Percentiles rank a stretch among this genome's conserved stretches.
phyloP scores from a whole-genome alignment of 805 yeast genomes.

The Starmerella bombi region DNA sequence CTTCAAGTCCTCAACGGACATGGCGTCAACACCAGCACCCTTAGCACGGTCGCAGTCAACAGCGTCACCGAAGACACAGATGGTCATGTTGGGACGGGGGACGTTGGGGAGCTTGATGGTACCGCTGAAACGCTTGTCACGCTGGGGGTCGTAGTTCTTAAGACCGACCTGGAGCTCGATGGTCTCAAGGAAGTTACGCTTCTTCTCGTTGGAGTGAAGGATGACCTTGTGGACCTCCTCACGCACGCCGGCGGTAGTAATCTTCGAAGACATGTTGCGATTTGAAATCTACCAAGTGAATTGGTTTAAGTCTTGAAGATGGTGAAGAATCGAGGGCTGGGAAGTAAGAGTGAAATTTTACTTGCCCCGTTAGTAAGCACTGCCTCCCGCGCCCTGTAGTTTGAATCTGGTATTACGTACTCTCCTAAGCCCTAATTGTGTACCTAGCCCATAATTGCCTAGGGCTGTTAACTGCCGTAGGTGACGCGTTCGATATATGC shows the following conservation, averaged over 20 bases:
- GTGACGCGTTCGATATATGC: too few species aligned
- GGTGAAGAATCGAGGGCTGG: background rate
- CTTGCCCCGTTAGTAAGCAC: background rate
- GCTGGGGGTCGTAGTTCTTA: conserved; percentile 99
- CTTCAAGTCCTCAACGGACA: conserved; percentile 99
- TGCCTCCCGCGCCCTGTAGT: background rate
- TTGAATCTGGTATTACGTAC: too few species aligned
- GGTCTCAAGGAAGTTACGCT: conserved; percentile 99
- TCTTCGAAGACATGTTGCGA: conserved; percentile 39
- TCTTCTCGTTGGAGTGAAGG: conserved; percentile 84
- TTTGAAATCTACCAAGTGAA: conserved; percentile 23
- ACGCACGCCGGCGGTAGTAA: conserved; percentile 87
- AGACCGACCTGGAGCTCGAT: conserved; percentile 99
- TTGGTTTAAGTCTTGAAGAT: conserved; percentile 18
- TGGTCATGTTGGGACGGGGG: conserved; percentile 99
- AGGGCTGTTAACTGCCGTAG: too few species aligned
- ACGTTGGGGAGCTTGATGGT: conserved; percentile 94
- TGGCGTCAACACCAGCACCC: conserved; percentile 97
- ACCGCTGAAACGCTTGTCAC: conserved; percentile 99
- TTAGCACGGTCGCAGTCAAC: conserved; percentile 99
- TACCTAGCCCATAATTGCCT: too few species aligned
- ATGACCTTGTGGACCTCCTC: conserved; percentile 88
- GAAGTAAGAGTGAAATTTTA: background rate
- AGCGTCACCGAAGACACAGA: conserved; percentile 99
- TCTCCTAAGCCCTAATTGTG: too few species aligned